Evolutionary conservation across 176 grass and related monocot species (phyloP), one percentile per base, ranked within the genome.

Genomic region (Avena sativa): DNA sequence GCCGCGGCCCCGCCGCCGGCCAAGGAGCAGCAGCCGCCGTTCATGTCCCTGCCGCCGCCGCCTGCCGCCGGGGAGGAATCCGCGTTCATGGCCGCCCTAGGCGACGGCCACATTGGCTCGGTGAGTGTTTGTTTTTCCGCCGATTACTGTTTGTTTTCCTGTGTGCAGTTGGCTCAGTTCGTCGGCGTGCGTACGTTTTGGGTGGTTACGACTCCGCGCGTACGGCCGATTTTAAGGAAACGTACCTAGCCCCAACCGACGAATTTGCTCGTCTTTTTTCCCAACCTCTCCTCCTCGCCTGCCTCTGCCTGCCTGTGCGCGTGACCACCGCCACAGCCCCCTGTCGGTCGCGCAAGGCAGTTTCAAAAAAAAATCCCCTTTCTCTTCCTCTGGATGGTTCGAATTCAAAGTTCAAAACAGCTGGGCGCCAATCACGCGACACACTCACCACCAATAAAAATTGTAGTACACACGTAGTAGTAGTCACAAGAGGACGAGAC

Each of bases 41-140:
- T 51, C 76, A 71, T 49, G 87, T 60, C 74, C 43, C 69, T 65
- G 16, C 69, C 76, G 8, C 57, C 46, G 13, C 74, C 75, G 19
- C 25, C 21, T 3, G 38, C 81, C 6, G 26, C 36, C 0, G 19
- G 49, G 3, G 78, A 65, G 51, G 87, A 81, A 11, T 64, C 14
- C 21, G 76, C 34, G 28, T 86, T 77, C 59, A 74, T 90, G 44
- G 30, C 46, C 76, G 82, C 15, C n/a, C 64, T 76, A 10, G 76
- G 57, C 63, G 84, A 97, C 47, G 92, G 85, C 4, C 88, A 95
- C 85, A 86, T 89, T 74, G 89, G 71, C 50, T 9, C 89, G 53
- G 95, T 98, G 87, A 93, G 95, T 40, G 20, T 58, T 73, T 3
- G 46, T 2, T 48, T 1, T 2, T 46, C 0, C 28, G 28, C 4